These are phyloP conservation scores for Patellaria atrata DNA, from an alignment of 495 filamentous ascomycete species.

Conservation along the genomic window DNA sequence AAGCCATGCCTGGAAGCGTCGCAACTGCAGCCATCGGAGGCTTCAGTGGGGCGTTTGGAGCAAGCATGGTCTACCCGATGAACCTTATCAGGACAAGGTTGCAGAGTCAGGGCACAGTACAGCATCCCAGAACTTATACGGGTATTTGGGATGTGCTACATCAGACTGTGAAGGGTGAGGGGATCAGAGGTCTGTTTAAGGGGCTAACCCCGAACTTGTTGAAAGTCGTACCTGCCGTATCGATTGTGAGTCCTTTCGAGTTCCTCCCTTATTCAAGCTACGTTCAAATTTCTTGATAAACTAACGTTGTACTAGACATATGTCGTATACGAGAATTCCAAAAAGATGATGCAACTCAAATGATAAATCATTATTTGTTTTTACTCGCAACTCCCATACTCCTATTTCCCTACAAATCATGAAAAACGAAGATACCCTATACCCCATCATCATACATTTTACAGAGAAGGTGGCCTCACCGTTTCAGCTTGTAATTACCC, in stretches of 20 bases:
- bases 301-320: constrained; percentile 41
- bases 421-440: not conserved
- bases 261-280: constrained; percentile 3
- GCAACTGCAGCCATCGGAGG: constrained; percentile 74
- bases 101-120: constrained; percentile 83
- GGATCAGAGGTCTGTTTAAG: constrained; percentile 78
- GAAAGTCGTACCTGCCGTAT: constrained; percentile 92
- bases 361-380: constrained; percentile 24
- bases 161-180: constrained; percentile 71
- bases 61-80: constrained; percentile 85
- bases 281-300: constrained; percentile 9
- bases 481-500: too few species aligned
- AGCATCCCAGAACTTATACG: constrained; percentile 82
- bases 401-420: not conserved
- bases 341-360: constrained; percentile 56
- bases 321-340: constrained; percentile 93
- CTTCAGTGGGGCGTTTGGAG: constrained; percentile 79
- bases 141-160: constrained; percentile 75
- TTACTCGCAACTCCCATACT: too few species aligned
- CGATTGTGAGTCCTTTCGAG: constrained; percentile 51
- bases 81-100: constrained; percentile 89
- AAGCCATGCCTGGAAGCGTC: constrained; percentile 61
- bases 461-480: too few species aligned
- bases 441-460: not conserved
- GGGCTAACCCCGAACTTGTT: constrained; percentile 89